A percentile compares a stretch with the other conserved stretches of the same genome.
These are phyloP conservation scores for Ophiostoma pallidulum DNA, from an alignment of 2,329 filamentous ascomycete genomes.

Conservation along the genomic window DNA sequence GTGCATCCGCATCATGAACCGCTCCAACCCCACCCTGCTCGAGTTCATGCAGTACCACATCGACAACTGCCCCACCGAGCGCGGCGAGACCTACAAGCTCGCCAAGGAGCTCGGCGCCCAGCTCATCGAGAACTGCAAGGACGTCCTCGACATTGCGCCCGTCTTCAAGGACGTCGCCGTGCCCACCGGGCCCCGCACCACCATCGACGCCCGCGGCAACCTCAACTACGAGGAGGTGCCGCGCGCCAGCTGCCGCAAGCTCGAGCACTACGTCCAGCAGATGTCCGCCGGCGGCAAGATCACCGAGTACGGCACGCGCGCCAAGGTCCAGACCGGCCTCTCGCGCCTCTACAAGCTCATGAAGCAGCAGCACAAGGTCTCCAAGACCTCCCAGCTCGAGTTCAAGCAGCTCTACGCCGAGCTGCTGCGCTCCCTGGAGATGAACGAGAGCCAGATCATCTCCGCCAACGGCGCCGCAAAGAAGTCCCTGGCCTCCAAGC, in stretches of 20 bases:
- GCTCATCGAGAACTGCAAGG: slow-evolving; percentile 95
- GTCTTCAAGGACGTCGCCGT: slow-evolving; percentile 94
- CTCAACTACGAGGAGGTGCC: slow-evolving; percentile 85
- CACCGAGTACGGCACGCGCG: slow-evolving; percentile 94
- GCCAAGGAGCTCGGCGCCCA: slow-evolving; percentile 88
- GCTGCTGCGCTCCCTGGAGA: slow-evolving; percentile 84
- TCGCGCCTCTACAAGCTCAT: slow-evolving; percentile 96
- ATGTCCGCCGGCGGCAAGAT: slow-evolving; percentile 99
- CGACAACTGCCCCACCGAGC: slow-evolving; percentile 93
- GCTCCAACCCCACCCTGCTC: slow-evolving; percentile 86
- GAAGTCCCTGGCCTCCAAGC: slow-evolving; percentile 39
- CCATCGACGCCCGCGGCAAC: slow-evolving; percentile 85
- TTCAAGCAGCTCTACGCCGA: slow-evolving; percentile 94
- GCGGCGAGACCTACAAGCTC: slow-evolving; percentile 95
- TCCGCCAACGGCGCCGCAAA: slow-evolving; percentile 43
- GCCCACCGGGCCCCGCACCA: slow-evolving; percentile 85
- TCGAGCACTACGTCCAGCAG: slow-evolving; percentile 96
- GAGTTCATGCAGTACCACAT: slow-evolving; percentile 99
- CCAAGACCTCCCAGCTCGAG: slow-evolving; percentile 90
- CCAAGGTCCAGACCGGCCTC: slow-evolving; percentile 94
- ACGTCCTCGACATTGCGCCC: slow-evolving; percentile 72
- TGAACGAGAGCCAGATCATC: slow-evolving; percentile 98
- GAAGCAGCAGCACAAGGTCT: slow-evolving; percentile 94
- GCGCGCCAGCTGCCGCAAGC: slow-evolving; percentile 81
- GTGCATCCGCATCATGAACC: slow-evolving; percentile 99